These are phyloP conservation scores for Penicillium sumatraense DNA, from an alignment of 2,329 filamentous ascomycete species.

Conservation along the genomic window DNA sequence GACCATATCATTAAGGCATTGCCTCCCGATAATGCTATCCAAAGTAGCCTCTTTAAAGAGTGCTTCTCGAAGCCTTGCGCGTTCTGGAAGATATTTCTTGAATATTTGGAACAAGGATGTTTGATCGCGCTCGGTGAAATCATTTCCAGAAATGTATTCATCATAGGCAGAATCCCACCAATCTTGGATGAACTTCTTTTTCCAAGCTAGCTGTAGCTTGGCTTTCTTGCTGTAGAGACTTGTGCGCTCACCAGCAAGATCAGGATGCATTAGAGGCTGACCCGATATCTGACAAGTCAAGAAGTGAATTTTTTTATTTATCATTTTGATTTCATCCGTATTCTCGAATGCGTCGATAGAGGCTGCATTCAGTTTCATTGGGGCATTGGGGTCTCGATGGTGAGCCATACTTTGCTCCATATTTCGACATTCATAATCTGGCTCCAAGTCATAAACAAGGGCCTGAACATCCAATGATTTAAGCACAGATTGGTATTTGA, in stretches of 20 bases:
- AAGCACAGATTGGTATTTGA: constrained; percentile 25
- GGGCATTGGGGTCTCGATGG: constrained; percentile 23
- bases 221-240: constrained; percentile 25
- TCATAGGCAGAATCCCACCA: constrained; percentile 25
- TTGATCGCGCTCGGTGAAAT: constrained; percentile 21
- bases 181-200: constrained; percentile 16
- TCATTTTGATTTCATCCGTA: constrained; percentile 13
- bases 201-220: constrained; percentile 17
- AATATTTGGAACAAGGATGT: constrained; percentile 26
- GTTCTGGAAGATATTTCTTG: constrained; percentile 23
- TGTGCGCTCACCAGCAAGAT: constrained; percentile 10
- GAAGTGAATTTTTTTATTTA: constrained; percentile 19
- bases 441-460: constrained; percentile 21
- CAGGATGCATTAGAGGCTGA: constrained; percentile 10
- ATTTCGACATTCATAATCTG: constrained; percentile 22
- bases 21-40: constrained; percentile 21
- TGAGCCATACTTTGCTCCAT: constrained; percentile 30
- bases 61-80: constrained; percentile 11
- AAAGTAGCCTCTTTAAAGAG: constrained; percentile 23
- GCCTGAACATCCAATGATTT: constrained; percentile 27
- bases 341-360: constrained; percentile 14
- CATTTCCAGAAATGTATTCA: constrained; percentile 25
- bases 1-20: constrained; percentile 26
- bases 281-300: constrained; percentile 18
- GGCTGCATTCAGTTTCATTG: constrained; percentile 19